phyloP scores from a whole-genome alignment of 352 stramenopile genomes.

The Phytophthora foliorum region DNA sequence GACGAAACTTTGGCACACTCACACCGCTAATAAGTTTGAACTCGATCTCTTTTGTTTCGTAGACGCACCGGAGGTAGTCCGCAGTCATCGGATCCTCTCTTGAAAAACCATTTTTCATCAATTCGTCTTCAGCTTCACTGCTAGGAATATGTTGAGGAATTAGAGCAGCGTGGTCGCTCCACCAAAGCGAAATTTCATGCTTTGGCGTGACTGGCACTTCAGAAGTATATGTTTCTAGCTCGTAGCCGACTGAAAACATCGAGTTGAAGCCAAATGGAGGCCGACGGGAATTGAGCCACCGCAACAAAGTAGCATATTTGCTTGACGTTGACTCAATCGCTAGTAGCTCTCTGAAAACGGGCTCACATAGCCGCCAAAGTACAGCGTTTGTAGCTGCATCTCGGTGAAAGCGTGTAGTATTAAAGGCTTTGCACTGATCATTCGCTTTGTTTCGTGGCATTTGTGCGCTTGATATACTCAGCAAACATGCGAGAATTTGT shows the following conservation, averaged over 20 bases:
- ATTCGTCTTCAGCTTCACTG: slow-evolving; percentile 12
- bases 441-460: background rate
- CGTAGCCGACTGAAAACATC: background rate
- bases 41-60: slow-evolving; percentile 50
- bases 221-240: background rate
- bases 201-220: background rate
- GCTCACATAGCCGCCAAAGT: slow-evolving; percentile 46
- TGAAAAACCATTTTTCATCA: background rate
- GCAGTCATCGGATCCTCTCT: slow-evolving; percentile 2
- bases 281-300: slow-evolving; percentile 23
- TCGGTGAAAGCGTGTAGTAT: too few relatives aligned
- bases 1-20: slow-evolving; percentile 49
- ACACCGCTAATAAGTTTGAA: slow-evolving; percentile 51
- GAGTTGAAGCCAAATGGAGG: slow-evolving; percentile 14
- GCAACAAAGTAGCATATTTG: slow-evolving; percentile 17
- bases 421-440: background rate
- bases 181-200: slow-evolving; percentile 19
- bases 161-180: slow-evolving; percentile 14
- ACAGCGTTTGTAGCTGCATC: slow-evolving; percentile 29
- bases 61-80: slow-evolving; percentile 29
- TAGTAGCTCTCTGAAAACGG: slow-evolving; percentile 32
- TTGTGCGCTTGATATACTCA: slow-evolving; percentile 12
- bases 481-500: slow-evolving; percentile 20
- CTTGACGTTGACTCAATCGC: slow-evolving; percentile 19
- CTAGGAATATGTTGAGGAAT: slow-evolving; percentile 13